Conservation (phyloP, 306 rosid genomes). For the Erythrophleum fordii region DNA sequence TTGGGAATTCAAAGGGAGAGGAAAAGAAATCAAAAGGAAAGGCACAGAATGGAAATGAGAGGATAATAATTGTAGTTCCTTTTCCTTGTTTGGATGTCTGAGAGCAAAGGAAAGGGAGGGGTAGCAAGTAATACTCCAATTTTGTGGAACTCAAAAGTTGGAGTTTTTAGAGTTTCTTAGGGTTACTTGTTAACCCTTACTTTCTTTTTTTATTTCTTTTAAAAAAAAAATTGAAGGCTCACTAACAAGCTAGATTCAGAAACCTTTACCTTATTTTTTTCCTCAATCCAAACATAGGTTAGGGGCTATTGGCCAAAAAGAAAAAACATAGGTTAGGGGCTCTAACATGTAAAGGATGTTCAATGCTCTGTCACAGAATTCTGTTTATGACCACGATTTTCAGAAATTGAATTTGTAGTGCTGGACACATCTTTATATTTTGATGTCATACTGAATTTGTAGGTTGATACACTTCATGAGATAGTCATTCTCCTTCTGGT, state of each 20-base stretch:
- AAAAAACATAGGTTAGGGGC: not conserved
- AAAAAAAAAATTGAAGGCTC: too few relatives aligned
- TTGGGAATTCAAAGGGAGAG: too few relatives aligned
- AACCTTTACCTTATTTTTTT: not conserved
- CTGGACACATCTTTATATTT: not conserved
- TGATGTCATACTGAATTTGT: conserved; percentile 15
- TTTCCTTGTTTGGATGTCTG: not conserved
- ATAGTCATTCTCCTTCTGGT: conserved; percentile 13
- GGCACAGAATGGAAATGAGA: not conserved
- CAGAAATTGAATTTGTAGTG: not conserved
- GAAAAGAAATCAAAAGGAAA: not conserved
- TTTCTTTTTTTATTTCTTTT: too few relatives aligned
- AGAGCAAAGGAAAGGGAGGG: too few relatives aligned
- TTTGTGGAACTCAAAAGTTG: too few relatives aligned
- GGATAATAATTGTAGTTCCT: not conserved
- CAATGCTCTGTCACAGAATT: not conserved
- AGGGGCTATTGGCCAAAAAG: not conserved
- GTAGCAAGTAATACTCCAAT: too few relatives aligned
- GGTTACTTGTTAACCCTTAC: too few relatives aligned
- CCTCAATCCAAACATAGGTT: not conserved
- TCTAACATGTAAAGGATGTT: not conserved
- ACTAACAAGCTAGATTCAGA: too few relatives aligned
- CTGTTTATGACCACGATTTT: not conserved
- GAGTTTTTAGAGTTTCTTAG: too few relatives aligned
- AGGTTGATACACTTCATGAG: conserved; percentile 13